Conservation (phyloP, 169 alveolate genomes). For the Cryptosporidium muris region DNA sequence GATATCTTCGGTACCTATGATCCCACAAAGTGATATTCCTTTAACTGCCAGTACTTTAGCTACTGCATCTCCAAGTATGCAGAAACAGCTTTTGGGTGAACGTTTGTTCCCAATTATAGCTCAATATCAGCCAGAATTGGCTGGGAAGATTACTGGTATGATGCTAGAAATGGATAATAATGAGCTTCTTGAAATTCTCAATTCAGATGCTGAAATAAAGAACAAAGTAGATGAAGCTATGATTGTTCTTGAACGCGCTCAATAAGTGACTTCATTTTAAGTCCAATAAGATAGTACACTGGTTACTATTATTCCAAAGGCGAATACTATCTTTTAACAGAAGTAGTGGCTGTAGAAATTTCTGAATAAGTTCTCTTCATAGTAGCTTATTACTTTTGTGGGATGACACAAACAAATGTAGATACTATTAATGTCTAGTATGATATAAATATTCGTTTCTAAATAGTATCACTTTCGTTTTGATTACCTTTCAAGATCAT, state of each 20-base stretch:
- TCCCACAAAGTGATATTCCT: conserved; percentile 69
- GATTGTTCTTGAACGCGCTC: conserved; percentile 85
- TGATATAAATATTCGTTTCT: too few species aligned
- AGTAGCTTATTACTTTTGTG: too few species aligned
- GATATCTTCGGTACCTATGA: conserved; percentile 20
- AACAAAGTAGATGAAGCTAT: conserved; percentile 92
- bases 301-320: neutral
- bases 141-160: conserved; percentile 95
- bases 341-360: neutral
- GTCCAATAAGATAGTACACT: conserved; percentile 8
- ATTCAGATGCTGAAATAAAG: conserved; percentile 87
- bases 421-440: too few species aligned
- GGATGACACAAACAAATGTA: too few species aligned
- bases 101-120: conserved; percentile 90
- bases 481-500: too few species aligned
- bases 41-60: conserved; percentile 85
- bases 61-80: conserved; percentile 87
- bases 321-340: neutral
- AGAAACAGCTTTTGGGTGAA: conserved; percentile 94
- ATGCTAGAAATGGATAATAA: conserved; percentile 95
- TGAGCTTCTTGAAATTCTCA: conserved; percentile 89
- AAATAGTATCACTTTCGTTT: too few species aligned
- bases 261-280: conserved; percentile 19
- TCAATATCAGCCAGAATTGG: conserved; percentile 90
- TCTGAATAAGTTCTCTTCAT: neutral